phyloP scores from a whole-genome alignment of 2,329 filamentous ascomycete genomes.

The Penicillium corylophilum region DNA sequence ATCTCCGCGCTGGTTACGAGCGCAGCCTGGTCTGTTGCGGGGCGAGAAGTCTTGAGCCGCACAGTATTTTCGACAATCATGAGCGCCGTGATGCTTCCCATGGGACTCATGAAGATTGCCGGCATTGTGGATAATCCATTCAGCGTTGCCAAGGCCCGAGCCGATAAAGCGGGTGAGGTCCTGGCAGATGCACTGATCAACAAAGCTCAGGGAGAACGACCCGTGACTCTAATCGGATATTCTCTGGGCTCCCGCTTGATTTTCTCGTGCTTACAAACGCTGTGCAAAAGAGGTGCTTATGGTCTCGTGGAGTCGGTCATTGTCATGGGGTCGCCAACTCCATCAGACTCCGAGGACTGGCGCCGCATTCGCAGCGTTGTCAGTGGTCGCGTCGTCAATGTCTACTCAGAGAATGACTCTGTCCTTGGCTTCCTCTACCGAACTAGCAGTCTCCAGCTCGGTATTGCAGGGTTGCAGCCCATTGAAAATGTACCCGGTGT shows the following conservation, averaged over 20 bases:
- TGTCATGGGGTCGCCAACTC: conserved; percentile 76
- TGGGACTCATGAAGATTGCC: conserved; percentile 65
- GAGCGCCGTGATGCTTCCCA: conserved; percentile 66
- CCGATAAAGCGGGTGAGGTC: conserved; percentile 76
- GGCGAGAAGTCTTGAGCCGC: conserved; percentile 70
- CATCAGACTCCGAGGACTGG: conserved; percentile 72
- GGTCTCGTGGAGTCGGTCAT: conserved; percentile 82
- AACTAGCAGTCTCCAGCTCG: conserved; percentile 76
- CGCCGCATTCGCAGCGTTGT: conserved; percentile 73
- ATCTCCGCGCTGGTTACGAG: conserved; percentile 76
- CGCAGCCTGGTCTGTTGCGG: conserved; percentile 73
- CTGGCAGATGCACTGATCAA: conserved; percentile 81
- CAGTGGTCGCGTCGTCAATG: conserved; percentile 79
- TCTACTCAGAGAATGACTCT: conserved; percentile 83
- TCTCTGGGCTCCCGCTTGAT: conserved; percentile 79
- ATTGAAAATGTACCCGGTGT: conserved; percentile 54
- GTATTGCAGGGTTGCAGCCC: conserved; percentile 78
- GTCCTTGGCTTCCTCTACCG: conserved; percentile 86
- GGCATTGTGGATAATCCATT: conserved; percentile 79
- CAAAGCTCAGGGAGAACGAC: conserved; percentile 75
- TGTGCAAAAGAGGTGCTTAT: conserved; percentile 77
- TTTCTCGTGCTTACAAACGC: conserved; percentile 72
- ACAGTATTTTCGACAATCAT: conserved; percentile 68
- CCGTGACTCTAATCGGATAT: conserved; percentile 78
- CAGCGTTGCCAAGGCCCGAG: conserved; percentile 70